These are phyloP conservation scores for Saturnispora bothae DNA, from an alignment of 805 yeast species.

Conservation along the genomic window DNA sequence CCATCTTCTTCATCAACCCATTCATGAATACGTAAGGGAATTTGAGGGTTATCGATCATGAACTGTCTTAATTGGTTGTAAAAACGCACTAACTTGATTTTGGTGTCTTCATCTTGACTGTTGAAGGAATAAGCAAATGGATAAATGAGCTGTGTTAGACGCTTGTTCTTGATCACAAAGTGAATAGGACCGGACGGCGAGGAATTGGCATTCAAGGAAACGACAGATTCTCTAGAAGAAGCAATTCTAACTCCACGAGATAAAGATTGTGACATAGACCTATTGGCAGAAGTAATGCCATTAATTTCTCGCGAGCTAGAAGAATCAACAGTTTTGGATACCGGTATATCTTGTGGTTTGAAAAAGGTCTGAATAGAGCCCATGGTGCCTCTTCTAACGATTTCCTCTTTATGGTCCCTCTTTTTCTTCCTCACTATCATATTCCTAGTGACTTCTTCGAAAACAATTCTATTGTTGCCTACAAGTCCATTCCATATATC, in stretches of 20 bases:
- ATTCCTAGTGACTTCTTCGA: constrained; percentile 3
- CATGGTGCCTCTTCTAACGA: constrained; percentile 3
- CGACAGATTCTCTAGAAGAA: background rate
- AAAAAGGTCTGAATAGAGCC: constrained; percentile 1
- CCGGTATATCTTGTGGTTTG: constrained; percentile 12
- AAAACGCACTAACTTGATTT: constrained; percentile 21
- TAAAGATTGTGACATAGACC: background rate
- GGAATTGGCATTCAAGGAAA: background rate
- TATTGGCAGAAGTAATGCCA: too few species aligned
- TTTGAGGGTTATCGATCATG: constrained; percentile 12
- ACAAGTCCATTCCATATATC: constrained; percentile 12
- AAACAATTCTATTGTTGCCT: constrained; percentile 5
- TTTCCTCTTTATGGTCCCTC: background rate
- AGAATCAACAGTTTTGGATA: constrained; percentile 16
- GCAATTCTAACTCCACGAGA: constrained; percentile 28
- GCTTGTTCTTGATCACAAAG: constrained; percentile 68
- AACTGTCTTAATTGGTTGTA: constrained; percentile 17
- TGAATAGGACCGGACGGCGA: constrained; percentile 28
- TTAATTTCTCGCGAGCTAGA: too few species aligned
- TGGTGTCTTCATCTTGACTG: constrained; percentile 9
- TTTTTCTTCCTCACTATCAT: background rate
- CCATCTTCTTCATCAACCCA: constrained; percentile 18
- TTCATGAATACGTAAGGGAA: constrained; percentile 18
- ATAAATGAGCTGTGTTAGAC: constrained; percentile 45
- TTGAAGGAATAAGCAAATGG: constrained; percentile 17